These are phyloP conservation scores for Plasmodium knowlesi DNA, from an alignment of 169 alveolate genomes.

Conservation along the genomic window DNA sequence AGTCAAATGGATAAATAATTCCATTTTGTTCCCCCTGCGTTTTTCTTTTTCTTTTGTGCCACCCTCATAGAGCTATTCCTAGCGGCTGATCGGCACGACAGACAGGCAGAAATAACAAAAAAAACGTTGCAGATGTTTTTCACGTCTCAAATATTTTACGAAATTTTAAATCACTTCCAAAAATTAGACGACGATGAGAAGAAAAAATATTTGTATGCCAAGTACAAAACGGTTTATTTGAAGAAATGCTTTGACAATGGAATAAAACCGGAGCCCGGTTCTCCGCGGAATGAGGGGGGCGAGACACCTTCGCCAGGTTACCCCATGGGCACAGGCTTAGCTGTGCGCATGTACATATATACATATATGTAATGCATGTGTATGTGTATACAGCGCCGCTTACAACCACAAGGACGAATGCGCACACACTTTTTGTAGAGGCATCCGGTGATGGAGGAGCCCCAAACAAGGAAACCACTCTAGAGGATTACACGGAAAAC, in stretches of 20 bases:
- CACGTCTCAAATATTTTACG: conserved; percentile 73
- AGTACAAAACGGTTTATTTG: conserved; percentile 69
- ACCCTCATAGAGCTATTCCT: conserved; percentile 23
- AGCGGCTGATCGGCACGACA: conserved; percentile 66
- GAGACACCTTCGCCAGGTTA: conserved; percentile 26
- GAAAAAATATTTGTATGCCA: conserved; percentile 71
- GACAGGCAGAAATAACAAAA: conserved; percentile 49
- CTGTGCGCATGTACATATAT: neutral
- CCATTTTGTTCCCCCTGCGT: neutral
- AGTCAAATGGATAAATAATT: neutral
- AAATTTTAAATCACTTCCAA: conserved; percentile 65
- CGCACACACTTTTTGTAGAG: neutral
- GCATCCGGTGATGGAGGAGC: neutral
- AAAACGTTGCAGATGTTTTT: conserved; percentile 69
- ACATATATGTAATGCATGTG: neutral
- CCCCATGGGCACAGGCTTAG: neutral
- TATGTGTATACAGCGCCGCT: neutral
- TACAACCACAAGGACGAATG: neutral
- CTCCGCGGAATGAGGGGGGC: conserved; percentile 20
- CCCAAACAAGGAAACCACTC: neutral
- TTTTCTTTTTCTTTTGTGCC: neutral
- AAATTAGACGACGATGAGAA: conserved; percentile 44
- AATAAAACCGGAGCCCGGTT: conserved; percentile 62
- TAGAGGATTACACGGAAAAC: neutral
- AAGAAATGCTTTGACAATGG: conserved; percentile 69